Evolutionary conservation across 1,284 basidiomycete species (phyloP).

Genomic region (Fomitopsis palustris): DNA sequence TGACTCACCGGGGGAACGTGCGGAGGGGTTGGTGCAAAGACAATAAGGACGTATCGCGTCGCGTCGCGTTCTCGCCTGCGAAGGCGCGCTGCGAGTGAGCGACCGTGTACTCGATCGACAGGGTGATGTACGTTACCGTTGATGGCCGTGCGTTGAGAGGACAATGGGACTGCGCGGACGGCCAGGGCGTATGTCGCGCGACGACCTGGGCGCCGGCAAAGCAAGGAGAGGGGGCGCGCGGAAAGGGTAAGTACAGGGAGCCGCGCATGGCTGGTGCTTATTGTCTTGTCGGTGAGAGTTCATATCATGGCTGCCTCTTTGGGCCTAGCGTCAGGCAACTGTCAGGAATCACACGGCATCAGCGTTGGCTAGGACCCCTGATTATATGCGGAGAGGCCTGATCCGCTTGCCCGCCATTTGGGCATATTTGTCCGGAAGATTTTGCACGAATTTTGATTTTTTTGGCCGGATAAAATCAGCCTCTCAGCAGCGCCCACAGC

Average conservation of each 20-base stretch:
- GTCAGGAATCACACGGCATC: conserved; percentile 2
- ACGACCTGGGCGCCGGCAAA: not conserved
- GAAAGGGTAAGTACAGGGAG: not conserved
- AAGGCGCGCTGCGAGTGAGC: not conserved
- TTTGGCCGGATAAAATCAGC: no score
- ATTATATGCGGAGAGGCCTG: no score
- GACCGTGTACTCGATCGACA: not conserved
- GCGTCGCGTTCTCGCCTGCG: not conserved
- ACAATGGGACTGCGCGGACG: not conserved
- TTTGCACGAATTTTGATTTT: no score
- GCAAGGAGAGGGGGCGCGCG: not conserved
- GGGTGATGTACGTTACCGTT: not conserved
- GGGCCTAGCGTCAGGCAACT: not conserved
- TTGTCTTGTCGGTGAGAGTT: conserved; percentile 3
- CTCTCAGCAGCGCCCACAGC: no score
- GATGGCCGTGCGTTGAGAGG: not conserved
- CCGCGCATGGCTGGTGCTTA: not conserved
- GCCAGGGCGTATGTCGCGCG: not conserved
- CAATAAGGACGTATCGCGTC: conserved; percentile 1
- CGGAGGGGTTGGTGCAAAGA: not conserved
- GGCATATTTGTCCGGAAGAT: no score
- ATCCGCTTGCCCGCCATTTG: no score
- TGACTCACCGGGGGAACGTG: conserved; percentile 1
- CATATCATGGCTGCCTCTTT: not conserved
- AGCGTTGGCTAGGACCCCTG: no score